phyloP scores from a whole-genome alignment of 345 rosid species.

The Anacardium occidentale region DNA sequence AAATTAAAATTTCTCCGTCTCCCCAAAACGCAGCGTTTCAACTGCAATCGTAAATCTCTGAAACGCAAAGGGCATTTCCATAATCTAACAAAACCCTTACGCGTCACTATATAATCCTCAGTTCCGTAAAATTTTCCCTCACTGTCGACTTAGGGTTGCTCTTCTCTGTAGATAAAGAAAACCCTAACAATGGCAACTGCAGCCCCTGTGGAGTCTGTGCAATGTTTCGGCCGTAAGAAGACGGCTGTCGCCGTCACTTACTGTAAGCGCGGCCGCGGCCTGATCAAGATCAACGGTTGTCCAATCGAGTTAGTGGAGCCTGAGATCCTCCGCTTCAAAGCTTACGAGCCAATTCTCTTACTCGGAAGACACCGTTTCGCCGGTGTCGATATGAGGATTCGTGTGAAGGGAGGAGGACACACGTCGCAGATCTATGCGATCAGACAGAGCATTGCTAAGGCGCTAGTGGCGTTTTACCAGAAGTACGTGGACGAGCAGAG shows the following conservation, averaged over 20 bases:
- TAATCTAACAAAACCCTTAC: conserved; percentile 9
- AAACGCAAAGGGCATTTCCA: background rate
- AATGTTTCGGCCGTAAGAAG: conserved; percentile 84
- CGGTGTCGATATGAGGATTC: conserved; percentile 69
- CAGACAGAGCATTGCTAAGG: conserved; percentile 88
- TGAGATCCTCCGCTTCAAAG: conserved; percentile 79
- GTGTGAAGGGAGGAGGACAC: conserved; percentile 71
- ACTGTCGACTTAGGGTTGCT: conserved; percentile 22
- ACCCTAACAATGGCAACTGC: conserved; percentile 17
- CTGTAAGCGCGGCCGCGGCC: conserved; percentile 75
- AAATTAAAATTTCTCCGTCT: no score
- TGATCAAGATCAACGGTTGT: conserved; percentile 76
- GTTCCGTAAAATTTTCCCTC: background rate
- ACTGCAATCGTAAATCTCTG: background rate
- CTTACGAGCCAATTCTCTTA: conserved; percentile 68
- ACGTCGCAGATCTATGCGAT: conserved; percentile 87
- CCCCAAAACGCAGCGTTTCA: background rate
- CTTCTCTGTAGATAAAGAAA: background rate
- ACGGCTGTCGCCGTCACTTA: conserved; percentile 79
- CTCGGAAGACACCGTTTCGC: conserved; percentile 80
- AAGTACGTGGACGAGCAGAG: conserved; percentile 85
- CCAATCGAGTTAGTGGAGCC: conserved; percentile 78
- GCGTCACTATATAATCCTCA: background rate
- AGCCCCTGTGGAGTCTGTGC: conserved; percentile 47
- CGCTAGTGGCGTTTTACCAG: conserved; percentile 80